phyloP scores from a whole-genome alignment of 1,284 basidiomycete species.

The Ustilago loliicola region DNA sequence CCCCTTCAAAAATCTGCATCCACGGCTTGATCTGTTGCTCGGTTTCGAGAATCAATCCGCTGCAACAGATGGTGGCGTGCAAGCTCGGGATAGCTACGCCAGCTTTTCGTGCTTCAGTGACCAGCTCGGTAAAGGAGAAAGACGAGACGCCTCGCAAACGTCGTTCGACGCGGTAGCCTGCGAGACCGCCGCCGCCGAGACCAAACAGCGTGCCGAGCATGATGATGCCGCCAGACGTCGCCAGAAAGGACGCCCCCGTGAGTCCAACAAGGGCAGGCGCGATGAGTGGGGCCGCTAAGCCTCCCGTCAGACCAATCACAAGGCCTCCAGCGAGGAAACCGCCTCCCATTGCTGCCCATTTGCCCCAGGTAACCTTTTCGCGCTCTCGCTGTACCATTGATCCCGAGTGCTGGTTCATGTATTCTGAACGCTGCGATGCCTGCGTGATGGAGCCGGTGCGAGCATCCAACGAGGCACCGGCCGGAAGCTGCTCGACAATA shows the following conservation, averaged over 20 bases:
- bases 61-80: conserved; percentile 63
- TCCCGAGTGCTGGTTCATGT: conserved; percentile 61
- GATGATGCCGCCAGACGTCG: conserved; percentile 62
- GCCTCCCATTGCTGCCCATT: conserved; percentile 60
- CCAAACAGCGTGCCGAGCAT: conserved; percentile 65
- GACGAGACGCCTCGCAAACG: conserved; percentile 56
- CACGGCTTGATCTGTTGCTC: conserved; percentile 53
- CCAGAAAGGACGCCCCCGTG: conserved; percentile 60
- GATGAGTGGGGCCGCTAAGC: conserved; percentile 62
- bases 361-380: conserved; percentile 58
- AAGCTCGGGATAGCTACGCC: conserved; percentile 60
- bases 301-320: conserved; percentile 63
- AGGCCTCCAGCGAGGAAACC: conserved; percentile 60
- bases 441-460: conserved; percentile 39
- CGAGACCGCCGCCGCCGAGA: conserved; percentile 63
- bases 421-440: conserved; percentile 49
- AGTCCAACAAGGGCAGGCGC: conserved; percentile 62
- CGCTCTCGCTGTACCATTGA: conserved; percentile 55
- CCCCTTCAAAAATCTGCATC: conserved; percentile 40
- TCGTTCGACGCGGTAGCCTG: conserved; percentile 59
- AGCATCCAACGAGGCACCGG: conserved; percentile 46
- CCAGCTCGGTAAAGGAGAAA: conserved; percentile 55
- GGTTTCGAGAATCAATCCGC: conserved; percentile 57
- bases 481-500: conserved; percentile 48
- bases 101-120: conserved; percentile 48